Evolutionary conservation across 2,329 filamentous ascomycete species (phyloP), one percentile per base, ranked within the genome.

Genomic region (Malbranchea cinnamomea): DNA sequence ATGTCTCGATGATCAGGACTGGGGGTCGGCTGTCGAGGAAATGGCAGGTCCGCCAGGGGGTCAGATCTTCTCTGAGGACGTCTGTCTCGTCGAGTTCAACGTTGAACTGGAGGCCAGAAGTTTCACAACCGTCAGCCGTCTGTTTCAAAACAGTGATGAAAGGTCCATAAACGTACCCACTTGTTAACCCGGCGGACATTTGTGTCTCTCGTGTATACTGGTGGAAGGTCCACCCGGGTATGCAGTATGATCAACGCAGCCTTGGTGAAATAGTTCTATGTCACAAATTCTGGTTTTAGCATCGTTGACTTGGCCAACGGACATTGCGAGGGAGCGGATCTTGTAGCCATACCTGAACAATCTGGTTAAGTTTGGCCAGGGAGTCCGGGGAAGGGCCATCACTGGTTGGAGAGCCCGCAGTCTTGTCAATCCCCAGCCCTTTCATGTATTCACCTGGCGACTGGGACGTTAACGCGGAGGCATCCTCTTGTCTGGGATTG

Each of bases 21-120:
- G 80, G 78, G 20, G 89, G 89, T 35, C 70, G 73, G 44, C 78
- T 77, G 29, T 81, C 73, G 39, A 78, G 68, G 36, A 78, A 72
- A 50, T 87, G 79, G 48, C 79, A 80, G 26, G 63, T 69, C 54
- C 77, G 87, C 85, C 85, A 98, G 34, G 72, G 65, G 43, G 69
- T 68, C 38, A 95, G 68, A 40, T 89, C 79, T 41, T 91, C 78
- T 45, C 70, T 67, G 48, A 93, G 84, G 37, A 80, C 74, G 48
- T 93, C 82, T 39, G 87, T 87, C 45, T 98, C 89, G 44, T 92
- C 80, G 25, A 93, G 77, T 42, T 93, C 79, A 43, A 94, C 74
- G 62, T 93, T 91, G 58, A 94, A 98, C 89, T 95, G 47, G 21
- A 10, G 30, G 6, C 6, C n/a, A n/a, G n/a, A n/a, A n/a, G n/a